Evolutionary conservation across 208 protist genomes (phyloP).

Genomic region (Tritrichomonas foetus): DNA sequence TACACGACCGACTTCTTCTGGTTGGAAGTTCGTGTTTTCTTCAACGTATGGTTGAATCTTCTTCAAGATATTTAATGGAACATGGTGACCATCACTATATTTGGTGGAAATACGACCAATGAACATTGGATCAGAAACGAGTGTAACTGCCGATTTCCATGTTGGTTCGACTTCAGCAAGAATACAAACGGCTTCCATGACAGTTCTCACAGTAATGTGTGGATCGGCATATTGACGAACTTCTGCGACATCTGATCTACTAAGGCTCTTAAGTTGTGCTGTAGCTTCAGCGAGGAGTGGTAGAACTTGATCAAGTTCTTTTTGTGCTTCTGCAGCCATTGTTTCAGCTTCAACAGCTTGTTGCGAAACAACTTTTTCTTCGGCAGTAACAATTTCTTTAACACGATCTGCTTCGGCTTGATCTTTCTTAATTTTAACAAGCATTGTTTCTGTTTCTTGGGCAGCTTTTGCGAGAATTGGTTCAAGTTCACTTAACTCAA

Average conservation of each 20-base stretch:
- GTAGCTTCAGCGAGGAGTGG: conserved; percentile 79
- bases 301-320: conserved; percentile 80
- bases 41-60: conserved; percentile 24
- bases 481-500: conserved; percentile 80
- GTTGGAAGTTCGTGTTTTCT: conserved; percentile 75
- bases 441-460: conserved; percentile 79
- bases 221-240: conserved; percentile 83
- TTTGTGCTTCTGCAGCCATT: conserved; percentile 76
- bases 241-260: conserved; percentile 81
- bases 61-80: background rate
- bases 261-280: conserved; percentile 77
- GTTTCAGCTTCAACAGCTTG: conserved; percentile 70
- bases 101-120: conserved; percentile 72
- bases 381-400: conserved; percentile 67
- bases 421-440: conserved; percentile 76
- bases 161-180: conserved; percentile 74
- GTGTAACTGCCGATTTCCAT: conserved; percentile 70
- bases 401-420: conserved; percentile 69
- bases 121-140: conserved; percentile 82
- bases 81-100: conserved; percentile 73
- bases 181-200: conserved; percentile 86
- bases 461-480: conserved; percentile 79
- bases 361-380: conserved; percentile 64
- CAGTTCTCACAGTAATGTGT: conserved; percentile 79
- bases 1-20: conserved; percentile 78